A percentile compares a stretch with the other conserved stretches of the same genome.
These are phyloP conservation scores for Lentinula boryana DNA, from an alignment of 768 basidiomycete species.

Conservation along the genomic window DNA sequence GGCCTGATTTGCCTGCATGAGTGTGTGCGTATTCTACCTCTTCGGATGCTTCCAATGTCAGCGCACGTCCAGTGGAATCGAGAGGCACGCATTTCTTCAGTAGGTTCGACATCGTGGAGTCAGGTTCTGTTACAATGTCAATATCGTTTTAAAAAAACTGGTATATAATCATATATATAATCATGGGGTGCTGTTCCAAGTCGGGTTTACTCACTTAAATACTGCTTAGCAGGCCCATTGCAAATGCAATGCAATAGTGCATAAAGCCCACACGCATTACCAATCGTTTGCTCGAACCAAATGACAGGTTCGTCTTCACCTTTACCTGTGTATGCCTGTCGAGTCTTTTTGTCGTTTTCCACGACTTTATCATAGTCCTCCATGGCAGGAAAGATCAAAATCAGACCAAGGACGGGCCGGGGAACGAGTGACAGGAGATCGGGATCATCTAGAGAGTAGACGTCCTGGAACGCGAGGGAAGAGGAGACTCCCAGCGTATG, in stretches of 20 bases:
- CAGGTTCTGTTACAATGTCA: background rate
- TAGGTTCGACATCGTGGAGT: slow-evolving; percentile 18
- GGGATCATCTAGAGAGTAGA: slow-evolving; percentile 25
- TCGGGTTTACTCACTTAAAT: slow-evolving; percentile 16
- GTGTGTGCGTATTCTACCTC: slow-evolving; percentile 24
- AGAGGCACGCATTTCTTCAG: slow-evolving; percentile 18
- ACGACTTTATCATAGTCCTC: slow-evolving; percentile 15
- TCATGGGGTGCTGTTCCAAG: too few species aligned
- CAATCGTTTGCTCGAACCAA: slow-evolving; percentile 32
- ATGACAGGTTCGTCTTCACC: slow-evolving; percentile 26
- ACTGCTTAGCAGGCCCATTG: slow-evolving; percentile 19
- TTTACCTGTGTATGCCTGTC: slow-evolving; percentile 20
- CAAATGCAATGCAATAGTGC: slow-evolving; percentile 27
- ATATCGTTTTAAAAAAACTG: background rate
- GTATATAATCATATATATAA: background rate
- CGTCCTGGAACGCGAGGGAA: slow-evolving; percentile 25
- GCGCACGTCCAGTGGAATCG: slow-evolving; percentile 21
- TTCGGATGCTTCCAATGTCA: slow-evolving; percentile 21
- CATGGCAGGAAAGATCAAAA: slow-evolving; percentile 23
- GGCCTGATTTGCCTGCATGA: slow-evolving; percentile 23
- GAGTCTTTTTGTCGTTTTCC: slow-evolving; percentile 16
- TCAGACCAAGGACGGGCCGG: slow-evolving; percentile 23
- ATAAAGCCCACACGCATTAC: slow-evolving; percentile 32
- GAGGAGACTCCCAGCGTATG: slow-evolving; percentile 21
- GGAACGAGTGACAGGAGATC: slow-evolving; percentile 26